phyloP scores from a whole-genome alignment of 1,284 basidiomycete genomes.

The Taiwanofungus camphoratus region DNA sequence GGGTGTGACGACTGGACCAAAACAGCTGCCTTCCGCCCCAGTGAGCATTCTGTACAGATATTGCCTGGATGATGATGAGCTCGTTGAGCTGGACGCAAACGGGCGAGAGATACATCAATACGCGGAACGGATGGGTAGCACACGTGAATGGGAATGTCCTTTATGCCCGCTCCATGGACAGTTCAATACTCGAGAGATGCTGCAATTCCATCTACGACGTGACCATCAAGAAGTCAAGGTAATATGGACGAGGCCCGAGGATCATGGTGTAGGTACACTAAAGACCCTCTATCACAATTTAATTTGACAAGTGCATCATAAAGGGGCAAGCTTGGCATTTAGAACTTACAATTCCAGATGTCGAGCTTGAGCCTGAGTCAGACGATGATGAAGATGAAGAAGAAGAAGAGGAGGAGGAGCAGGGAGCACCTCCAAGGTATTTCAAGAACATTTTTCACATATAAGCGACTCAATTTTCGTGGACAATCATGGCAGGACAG shows the following conservation, averaged over 20 bases:
- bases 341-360: constrained; percentile 14
- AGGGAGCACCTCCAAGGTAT: not conserved
- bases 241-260: constrained; percentile 35
- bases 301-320: no score
- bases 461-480: no score
- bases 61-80: constrained; percentile 7
- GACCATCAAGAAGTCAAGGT: constrained; percentile 45
- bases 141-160: constrained; percentile 49
- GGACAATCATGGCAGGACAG: no score
- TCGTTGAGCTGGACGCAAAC: constrained; percentile 7
- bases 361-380: constrained; percentile 10
- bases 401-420: constrained; percentile 1
- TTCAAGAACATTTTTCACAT: not conserved
- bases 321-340: constrained; percentile 14
- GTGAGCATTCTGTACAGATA: constrained; percentile 30
- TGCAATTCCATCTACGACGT: constrained; percentile 48
- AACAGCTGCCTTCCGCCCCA: constrained; percentile 12
- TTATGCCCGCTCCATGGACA: constrained; percentile 48
- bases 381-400: constrained; percentile 10
- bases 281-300: no score
- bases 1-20: constrained; percentile 13
- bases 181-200: constrained; percentile 43
- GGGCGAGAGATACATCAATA: constrained; percentile 9
- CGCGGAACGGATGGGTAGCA: constrained; percentile 14
- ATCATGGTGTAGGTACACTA: constrained; percentile 8